Conservation (phyloP, 108 stramenopile genomes). For the Conticribra guillardii region DNA sequence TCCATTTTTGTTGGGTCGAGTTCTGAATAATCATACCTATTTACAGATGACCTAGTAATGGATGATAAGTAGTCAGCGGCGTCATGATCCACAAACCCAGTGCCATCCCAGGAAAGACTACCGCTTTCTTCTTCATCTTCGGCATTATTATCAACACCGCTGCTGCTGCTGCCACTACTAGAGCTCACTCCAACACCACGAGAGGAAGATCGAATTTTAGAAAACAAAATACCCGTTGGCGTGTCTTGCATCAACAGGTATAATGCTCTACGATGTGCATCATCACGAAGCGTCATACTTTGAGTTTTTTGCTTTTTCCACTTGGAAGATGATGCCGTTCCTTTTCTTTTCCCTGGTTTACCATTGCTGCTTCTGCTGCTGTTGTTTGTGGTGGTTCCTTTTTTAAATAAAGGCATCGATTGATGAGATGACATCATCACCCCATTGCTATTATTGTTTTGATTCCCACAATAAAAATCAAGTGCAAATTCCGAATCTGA, state of each 20-base stretch:
- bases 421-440: not conserved
- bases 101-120: slow-evolving; percentile 26
- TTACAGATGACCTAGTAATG: slow-evolving; percentile 24
- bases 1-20: not conserved
- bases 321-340: not conserved
- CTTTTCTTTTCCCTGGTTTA: slow-evolving; percentile 1
- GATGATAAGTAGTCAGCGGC: slow-evolving; percentile 41
- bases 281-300: slow-evolving; percentile 15
- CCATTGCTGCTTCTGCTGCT: not conserved
- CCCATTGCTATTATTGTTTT: not conserved
- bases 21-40: slow-evolving; percentile 3
- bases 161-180: not conserved
- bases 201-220: slow-evolving; percentile 45
- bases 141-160: not conserved
- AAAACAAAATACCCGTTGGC: slow-evolving; percentile 25
- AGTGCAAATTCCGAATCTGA: slow-evolving; percentile 47
- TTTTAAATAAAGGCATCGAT: not conserved
- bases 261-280: slow-evolving; percentile 28
- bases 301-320: not conserved
- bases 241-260: slow-evolving; percentile 25
- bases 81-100: slow-evolving; percentile 47
- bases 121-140: not conserved
- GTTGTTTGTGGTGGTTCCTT: too few relatives aligned
- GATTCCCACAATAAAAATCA: slow-evolving; percentile 3
- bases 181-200: slow-evolving; percentile 20